A percentile compares a stretch with the other conserved stretches of the same genome.
Conservation (phyloP, 768 basidiomycete species). For the Leccinellum luteum region DNA sequence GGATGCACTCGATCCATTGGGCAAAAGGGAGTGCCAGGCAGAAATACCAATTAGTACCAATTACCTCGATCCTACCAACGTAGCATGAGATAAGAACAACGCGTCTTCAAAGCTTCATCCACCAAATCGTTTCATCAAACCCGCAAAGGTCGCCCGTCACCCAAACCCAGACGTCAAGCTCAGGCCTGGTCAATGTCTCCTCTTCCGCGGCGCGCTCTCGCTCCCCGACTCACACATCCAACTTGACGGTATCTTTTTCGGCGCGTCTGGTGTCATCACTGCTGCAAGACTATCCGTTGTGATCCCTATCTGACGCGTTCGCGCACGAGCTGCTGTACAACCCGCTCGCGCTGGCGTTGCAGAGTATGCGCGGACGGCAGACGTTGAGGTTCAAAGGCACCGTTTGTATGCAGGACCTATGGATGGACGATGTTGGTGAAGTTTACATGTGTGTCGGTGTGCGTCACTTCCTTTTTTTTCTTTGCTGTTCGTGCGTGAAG, state of each 20-base stretch:
- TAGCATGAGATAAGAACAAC: too few relatives aligned
- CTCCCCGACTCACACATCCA: slow-evolving; percentile 69
- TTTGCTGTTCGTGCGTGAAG: background rate
- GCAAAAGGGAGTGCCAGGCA: too few relatives aligned
- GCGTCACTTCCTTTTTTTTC: too few relatives aligned
- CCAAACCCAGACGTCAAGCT: background rate
- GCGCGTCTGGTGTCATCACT: slow-evolving; percentile 41
- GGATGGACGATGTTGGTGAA: slow-evolving; percentile 56
- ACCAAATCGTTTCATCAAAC: slow-evolving; percentile 13
- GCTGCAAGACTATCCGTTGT: slow-evolving; percentile 27
- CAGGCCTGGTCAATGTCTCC: slow-evolving; percentile 42
- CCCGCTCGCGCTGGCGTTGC: slow-evolving; percentile 67
- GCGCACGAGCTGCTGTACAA: slow-evolving; percentile 53
- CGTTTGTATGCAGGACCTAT: slow-evolving; percentile 51
- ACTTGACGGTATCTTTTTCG: slow-evolving; percentile 69
- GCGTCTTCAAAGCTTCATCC: too few relatives aligned
- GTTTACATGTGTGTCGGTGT: slow-evolving; percentile 42
- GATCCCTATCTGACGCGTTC: slow-evolving; percentile 19
- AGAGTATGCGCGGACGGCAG: slow-evolving; percentile 77
- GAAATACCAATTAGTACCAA: too few relatives aligned
- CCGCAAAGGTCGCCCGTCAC: slow-evolving; percentile 15
- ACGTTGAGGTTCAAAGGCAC: slow-evolving; percentile 57
- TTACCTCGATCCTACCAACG: too few relatives aligned
- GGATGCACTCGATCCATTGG: too few relatives aligned
- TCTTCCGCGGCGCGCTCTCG: slow-evolving; percentile 74